A percentile compares a stretch with the other conserved stretches of the same genome.
These are phyloP conservation scores for Fusarium gaditjirri DNA, from an alignment of 2,329 filamentous ascomycete species.

Conservation along the genomic window DNA sequence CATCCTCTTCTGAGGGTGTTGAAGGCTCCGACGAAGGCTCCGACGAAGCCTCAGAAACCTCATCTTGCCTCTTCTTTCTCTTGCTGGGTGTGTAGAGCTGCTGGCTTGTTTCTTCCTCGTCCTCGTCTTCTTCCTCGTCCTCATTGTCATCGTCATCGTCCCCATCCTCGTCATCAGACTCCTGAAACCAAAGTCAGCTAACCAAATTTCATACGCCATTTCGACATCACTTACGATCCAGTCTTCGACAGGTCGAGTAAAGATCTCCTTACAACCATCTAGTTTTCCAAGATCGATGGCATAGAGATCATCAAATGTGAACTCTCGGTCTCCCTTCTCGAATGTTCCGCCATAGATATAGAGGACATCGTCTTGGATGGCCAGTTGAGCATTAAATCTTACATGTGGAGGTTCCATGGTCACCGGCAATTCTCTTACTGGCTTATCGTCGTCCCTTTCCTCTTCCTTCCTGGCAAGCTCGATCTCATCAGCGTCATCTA, in stretches of 20 bases:
- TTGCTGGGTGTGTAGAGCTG: slow-evolving; percentile 63
- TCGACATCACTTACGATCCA: slow-evolving; percentile 70
- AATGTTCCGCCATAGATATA: slow-evolving; percentile 97
- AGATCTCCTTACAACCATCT: slow-evolving; percentile 92
- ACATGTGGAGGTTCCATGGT: slow-evolving; percentile 87
- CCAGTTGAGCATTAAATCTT: slow-evolving; percentile 89
- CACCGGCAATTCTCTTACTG: slow-evolving; percentile 71
- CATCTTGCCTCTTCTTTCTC: slow-evolving; percentile 64
- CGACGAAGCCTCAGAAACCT: slow-evolving; percentile 53
- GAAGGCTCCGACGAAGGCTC: slow-evolving; percentile 44
- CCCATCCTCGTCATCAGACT: slow-evolving; percentile 68
- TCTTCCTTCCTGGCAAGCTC: slow-evolving; percentile 63
- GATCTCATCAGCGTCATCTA: slow-evolving; percentile 63
- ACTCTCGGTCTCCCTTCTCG: slow-evolving; percentile 94
- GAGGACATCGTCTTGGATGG: slow-evolving; percentile 90
- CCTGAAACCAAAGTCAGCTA: slow-evolving; percentile 52
- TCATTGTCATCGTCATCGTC: slow-evolving; percentile 70
- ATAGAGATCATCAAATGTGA: slow-evolving; percentile 95
- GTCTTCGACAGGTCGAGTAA: slow-evolving; percentile 82
- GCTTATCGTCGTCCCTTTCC: slow-evolving; percentile 66
- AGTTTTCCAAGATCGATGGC: slow-evolving; percentile 94
- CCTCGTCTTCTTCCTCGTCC: slow-evolving; percentile 66
- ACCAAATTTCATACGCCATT: background rate
- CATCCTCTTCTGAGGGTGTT: slow-evolving; percentile 55
- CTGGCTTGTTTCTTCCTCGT: slow-evolving; percentile 60